These are phyloP conservation scores for Termitomyces sp. DNA, from an alignment of 768 basidiomycete species.

Conservation along the genomic window DNA sequence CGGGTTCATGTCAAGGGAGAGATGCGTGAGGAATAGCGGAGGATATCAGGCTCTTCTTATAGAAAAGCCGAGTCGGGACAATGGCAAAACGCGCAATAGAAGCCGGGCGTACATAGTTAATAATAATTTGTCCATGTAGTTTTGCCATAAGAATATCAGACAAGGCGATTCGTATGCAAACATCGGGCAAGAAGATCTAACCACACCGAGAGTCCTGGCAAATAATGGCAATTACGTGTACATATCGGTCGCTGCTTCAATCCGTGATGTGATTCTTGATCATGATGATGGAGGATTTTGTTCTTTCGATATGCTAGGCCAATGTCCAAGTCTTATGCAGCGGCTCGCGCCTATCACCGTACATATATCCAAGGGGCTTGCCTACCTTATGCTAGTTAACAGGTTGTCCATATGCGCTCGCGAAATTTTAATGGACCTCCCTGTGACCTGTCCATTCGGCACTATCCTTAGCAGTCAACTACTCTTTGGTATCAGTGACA, in stretches of 20 bases:
- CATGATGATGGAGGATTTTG: background rate
- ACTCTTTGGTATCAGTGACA: background rate
- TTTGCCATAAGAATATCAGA: conserved; percentile 9
- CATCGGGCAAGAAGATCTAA: conserved; percentile 2
- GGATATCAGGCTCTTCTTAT: background rate
- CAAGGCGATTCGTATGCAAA: conserved; percentile 8
- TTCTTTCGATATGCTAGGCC: background rate
- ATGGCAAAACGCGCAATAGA: background rate
- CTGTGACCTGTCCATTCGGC: background rate
- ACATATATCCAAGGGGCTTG: background rate
- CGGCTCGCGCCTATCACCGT: background rate
- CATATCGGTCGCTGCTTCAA: conserved; percentile 15
- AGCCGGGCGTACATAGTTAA: background rate
- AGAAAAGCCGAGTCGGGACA: background rate
- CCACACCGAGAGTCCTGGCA: background rate
- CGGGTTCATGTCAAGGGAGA: conserved; percentile 29
- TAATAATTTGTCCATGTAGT: conserved; percentile 7
- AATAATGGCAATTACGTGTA: background rate
- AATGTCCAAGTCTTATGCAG: background rate
- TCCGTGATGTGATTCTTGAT: conserved; percentile 5
- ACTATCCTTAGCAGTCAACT: background rate
- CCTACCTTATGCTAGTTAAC: background rate
- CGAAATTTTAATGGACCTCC: background rate
- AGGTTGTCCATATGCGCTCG: background rate
- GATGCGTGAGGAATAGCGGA: background rate